Evolutionary conservation across 106 monocot genomes (phyloP), one percentile per base, ranked within the genome.

Genomic region (Dendrobium nobile): DNA sequence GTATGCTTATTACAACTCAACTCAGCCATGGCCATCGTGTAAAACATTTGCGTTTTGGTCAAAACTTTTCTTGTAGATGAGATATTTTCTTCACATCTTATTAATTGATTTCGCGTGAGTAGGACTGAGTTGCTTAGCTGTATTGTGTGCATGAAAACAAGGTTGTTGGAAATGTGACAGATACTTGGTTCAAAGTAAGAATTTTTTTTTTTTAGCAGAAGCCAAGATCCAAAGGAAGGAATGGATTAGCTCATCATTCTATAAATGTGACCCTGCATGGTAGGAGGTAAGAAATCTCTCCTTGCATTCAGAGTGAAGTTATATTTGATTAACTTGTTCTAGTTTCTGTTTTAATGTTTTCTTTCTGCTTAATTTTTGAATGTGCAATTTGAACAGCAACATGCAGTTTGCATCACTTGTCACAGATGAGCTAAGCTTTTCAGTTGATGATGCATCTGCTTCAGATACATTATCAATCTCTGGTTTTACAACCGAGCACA

Each of bases 391-490:
- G 48, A 45, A 47, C 48, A 48, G 47, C 78, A 83, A 72, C 41
- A 41, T 42, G 41, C 72, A 54, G 78, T 55, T 78, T 70, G 77
- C 55, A 24, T 72, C 82, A 15, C 26, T 40, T 8, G 10, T 41
- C 54, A 78, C 54, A 67, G 72, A 72, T 22, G 48, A 70, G 22
- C 78, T 72, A 55, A 78, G 54, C 19, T 83, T 83, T 72, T 78
- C 78, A 26, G 72, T 41, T 77, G 82, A 83, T 47, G 43, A 67
- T 45, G 54, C 42, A 17, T 78, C 82, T 4, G 47, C 72, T 26
- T 78, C 51, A 24, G 82, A 83, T 41, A 26, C 82, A 41, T 67
- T 33, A 40, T 83, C 82, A 54, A 78, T 54, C 33, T 78, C 67
- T 77, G 82, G 67, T 33, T 19, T 77, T 3, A 19, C 7, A 77